Evolutionary conservation across 192 early-diverging fungal genomes (phyloP).

Genomic region (Rhizoclosmatium sp.): DNA sequence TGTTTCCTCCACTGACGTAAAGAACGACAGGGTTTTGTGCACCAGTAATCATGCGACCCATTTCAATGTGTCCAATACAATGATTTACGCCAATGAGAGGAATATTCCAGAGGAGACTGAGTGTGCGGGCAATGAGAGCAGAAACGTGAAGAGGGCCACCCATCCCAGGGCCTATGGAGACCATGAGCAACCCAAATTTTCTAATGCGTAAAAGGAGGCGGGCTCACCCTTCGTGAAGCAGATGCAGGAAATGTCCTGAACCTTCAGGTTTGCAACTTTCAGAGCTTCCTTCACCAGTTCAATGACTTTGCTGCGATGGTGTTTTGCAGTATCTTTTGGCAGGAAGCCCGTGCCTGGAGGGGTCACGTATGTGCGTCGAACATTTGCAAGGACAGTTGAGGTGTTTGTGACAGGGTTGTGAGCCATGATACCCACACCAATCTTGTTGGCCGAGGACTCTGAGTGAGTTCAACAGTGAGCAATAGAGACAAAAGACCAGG

Average conservation of each 20-base stretch:
- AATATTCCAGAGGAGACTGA: constrained; percentile 89
- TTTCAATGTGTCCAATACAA: constrained; percentile 99
- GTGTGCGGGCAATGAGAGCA: constrained; percentile 90
- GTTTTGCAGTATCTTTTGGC: constrained; percentile 91
- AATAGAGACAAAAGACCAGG: neutral
- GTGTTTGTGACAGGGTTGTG: constrained; percentile 60
- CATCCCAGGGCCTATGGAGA: constrained; percentile 90
- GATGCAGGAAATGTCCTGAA: constrained; percentile 84
- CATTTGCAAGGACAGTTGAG: constrained; percentile 83
- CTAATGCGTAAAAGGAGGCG: neutral
- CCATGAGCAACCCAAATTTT: neutral
- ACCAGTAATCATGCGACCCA: constrained; percentile 96
- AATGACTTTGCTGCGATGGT: constrained; percentile 85
- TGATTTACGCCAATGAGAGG: constrained; percentile 97
- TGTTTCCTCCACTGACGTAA: constrained; percentile 98
- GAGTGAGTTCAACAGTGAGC: neutral
- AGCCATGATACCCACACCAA: constrained; percentile 93
- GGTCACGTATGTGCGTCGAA: constrained; percentile 93
- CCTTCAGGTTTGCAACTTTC: constrained; percentile 74
- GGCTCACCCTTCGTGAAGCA: constrained; percentile 89
- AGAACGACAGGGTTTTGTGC: constrained; percentile 94
- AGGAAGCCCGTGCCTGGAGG: constrained; percentile 96
- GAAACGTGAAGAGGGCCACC: constrained; percentile 92
- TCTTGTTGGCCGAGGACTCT: constrained; percentile 89
- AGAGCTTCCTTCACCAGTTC: constrained; percentile 80